Evolutionary conservation across 192 early-diverging fungal species (phyloP), one percentile per base, ranked within the genome.

Genomic region (Phlyctochytrium arcticum): DNA sequence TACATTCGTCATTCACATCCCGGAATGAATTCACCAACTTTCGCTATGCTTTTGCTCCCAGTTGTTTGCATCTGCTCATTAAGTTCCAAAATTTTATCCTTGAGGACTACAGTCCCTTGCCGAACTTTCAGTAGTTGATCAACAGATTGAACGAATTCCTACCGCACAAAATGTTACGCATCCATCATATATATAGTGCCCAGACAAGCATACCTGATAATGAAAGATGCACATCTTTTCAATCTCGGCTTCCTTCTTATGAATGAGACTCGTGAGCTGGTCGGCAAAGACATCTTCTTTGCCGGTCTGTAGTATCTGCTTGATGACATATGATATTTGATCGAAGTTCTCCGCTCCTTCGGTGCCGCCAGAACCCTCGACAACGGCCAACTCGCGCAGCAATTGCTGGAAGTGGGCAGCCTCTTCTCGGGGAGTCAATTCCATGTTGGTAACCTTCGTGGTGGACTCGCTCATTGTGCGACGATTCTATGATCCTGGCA

Each of bases 201-300:
- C 4, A 7, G 44, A 2, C 26, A 24, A 6, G 15, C 48, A 39
- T 55, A 90, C 94, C 80, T 97, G 90, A 72, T 96, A 96, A 73
- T 99, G 90, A 71, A 87, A 84, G 68, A 89, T 91, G 76, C 97
- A 99, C 80, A 99, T 91, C 56, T 90, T 87, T 79, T 97, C 95
- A 60, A 99, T 99, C 73, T 99, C 97, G 31, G 83, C 81, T 62
- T 97, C 95, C 63, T 98, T 98, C 50, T 85, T 84, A 50, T 85
- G 76, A 27, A 93, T 89, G 68, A 96, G 93, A 34, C 77, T 35
- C 31, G 85, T 79, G 15, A 99, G 82, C 51, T 93, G 90, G 36
- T 95, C 89, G n/a, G 87, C 71, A 59, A 97, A 97, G 30, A 86
- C 80, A 42, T 90, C 87, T 73, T 96, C 89, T 70, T 90, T 89